A percentile compares a stretch with the other conserved stretches of the same genome.
phyloP scores from a whole-genome alignment of 2,329 filamentous ascomycete genomes.

The Tolypocladium album region DNA sequence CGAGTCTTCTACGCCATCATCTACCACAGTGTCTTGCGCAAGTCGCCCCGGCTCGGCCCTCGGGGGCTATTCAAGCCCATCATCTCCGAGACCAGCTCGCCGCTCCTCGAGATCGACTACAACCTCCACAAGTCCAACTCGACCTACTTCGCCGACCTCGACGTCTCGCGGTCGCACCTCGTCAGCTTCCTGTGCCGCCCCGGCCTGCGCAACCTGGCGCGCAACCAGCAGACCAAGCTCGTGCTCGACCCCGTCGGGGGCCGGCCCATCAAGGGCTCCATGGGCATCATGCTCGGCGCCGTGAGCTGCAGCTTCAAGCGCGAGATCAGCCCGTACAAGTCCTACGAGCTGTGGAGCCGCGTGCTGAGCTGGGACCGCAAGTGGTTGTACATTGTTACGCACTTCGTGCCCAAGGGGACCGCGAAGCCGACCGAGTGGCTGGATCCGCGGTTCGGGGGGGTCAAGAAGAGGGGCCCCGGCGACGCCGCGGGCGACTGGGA shows the following conservation, averaged over 20 bases:
- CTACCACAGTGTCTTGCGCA: constrained; percentile 40
- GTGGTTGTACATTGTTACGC: constrained; percentile 68
- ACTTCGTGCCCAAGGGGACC: constrained; percentile 56
- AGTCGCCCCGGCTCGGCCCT: constrained; percentile 37
- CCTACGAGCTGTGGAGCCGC: constrained; percentile 64
- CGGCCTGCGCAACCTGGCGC: constrained; percentile 6
- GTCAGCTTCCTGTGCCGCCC: constrained; percentile 57
- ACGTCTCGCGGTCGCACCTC: constrained; percentile 72
- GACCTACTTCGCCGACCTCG: constrained; percentile 82
- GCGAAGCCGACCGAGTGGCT: constrained; percentile 45
- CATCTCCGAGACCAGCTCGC: constrained; percentile 54
- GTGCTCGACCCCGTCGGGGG: constrained; percentile 38
- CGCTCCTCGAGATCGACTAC: constrained; percentile 73
- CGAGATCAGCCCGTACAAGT: constrained; percentile 59
- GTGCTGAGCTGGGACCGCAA: constrained; percentile 69
- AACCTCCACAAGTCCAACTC: constrained; percentile 76
- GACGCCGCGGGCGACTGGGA: constrained; percentile 35
- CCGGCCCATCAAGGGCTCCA: constrained; percentile 37
- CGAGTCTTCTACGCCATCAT: constrained; percentile 49
- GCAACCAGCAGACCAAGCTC: constrained; percentile 17
- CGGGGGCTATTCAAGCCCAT: constrained; percentile 64
- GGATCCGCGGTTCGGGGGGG: constrained; percentile 31
- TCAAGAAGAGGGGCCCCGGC: constrained; percentile 25
- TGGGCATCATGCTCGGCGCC: constrained; percentile 59
- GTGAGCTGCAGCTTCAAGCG: constrained; percentile 64